Evolutionary conservation across 116 monocot genomes (phyloP).

Genomic region (Dioscorea cayenensis): DNA sequence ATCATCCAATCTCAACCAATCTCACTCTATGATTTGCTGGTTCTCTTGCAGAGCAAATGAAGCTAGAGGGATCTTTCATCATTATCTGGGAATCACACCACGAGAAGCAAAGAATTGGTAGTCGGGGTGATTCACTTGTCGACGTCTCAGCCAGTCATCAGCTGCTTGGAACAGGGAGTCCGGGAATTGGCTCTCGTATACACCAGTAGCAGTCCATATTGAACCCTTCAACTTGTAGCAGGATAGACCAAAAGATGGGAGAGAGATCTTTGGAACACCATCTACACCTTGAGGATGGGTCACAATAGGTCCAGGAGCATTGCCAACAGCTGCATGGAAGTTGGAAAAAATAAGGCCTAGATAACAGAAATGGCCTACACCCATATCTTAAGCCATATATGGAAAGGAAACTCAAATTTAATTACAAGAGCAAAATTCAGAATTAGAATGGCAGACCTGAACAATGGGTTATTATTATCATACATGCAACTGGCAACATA

Average conservation of each 20-base stretch:
- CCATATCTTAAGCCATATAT: too few relatives aligned
- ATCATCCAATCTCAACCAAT: background rate
- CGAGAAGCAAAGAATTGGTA: conserved; percentile 46
- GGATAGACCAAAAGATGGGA: conserved; percentile 67
- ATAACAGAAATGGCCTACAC: background rate
- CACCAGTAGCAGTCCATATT: conserved; percentile 44
- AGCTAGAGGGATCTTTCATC: background rate
- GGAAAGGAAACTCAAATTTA: too few relatives aligned
- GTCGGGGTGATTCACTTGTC: conserved; percentile 40
- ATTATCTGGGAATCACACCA: conserved; percentile 21
- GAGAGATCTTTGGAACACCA: conserved; percentile 29
- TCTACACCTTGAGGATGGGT: conserved; percentile 13
- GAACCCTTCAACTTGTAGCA: conserved; percentile 53
- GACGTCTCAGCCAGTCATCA: conserved; percentile 44
- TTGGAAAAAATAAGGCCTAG: background rate
- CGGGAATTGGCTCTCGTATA: conserved; percentile 22
- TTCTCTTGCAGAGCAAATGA: background rate
- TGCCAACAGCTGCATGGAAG: conserved; percentile 1
- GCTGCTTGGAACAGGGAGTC: conserved; percentile 47
- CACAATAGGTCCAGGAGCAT: conserved; percentile 10
- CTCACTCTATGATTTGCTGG: background rate
- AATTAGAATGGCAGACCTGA: too few relatives aligned
- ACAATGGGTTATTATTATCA: too few relatives aligned
- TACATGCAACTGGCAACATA: too few relatives aligned
- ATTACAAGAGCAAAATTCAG: too few relatives aligned